Percentiles rank a stretch among this genome's conserved stretches.
Conservation (phyloP, 2,329 filamentous ascomycete species). For the Beauveria rudraprayagi region DNA sequence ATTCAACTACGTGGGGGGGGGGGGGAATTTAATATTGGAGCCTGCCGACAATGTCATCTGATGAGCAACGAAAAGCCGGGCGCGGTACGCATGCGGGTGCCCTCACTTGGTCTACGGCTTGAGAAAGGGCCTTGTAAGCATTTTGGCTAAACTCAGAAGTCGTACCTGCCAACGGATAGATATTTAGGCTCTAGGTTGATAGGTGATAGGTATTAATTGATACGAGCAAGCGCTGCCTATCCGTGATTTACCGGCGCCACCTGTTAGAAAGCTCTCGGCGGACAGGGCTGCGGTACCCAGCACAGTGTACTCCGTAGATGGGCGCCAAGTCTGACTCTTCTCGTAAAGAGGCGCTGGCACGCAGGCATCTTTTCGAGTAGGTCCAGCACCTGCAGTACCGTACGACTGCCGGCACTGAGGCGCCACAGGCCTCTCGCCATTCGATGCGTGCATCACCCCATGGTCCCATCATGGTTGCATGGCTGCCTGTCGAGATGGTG, state of each 20-base stretch:
- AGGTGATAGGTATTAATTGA: too few relatives aligned
- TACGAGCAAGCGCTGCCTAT: too few relatives aligned
- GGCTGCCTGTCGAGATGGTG: slow-evolving; percentile 3
- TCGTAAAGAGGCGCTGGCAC: too few relatives aligned
- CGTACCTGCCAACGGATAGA: too few relatives aligned
- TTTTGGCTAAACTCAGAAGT: too few relatives aligned
- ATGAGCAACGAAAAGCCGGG: not conserved
- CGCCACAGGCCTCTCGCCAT: not conserved
- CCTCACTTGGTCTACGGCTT: not conserved
- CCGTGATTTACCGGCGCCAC: too few relatives aligned
- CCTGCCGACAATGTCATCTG: not conserved
- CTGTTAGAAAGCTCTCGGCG: too few relatives aligned
- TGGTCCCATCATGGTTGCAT: not conserved
- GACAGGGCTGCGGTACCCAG: too few relatives aligned
- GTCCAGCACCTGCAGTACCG: not conserved
- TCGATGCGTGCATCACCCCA: slow-evolving; percentile 3
- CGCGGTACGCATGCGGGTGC: not conserved
- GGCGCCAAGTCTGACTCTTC: too few relatives aligned
- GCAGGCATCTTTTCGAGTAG: not conserved
- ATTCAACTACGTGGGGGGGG: not conserved
- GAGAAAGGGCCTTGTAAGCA: too few relatives aligned
- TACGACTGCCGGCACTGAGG: not conserved
- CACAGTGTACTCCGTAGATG: too few relatives aligned
- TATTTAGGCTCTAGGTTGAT: too few relatives aligned
- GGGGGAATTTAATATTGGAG: not conserved